A percentile compares a stretch with the other conserved stretches of the same genome.
These are phyloP conservation scores for Thraustochytrium sp. DNA, from an alignment of 352 stramenopile genomes.

Conservation along the genomic window DNA sequence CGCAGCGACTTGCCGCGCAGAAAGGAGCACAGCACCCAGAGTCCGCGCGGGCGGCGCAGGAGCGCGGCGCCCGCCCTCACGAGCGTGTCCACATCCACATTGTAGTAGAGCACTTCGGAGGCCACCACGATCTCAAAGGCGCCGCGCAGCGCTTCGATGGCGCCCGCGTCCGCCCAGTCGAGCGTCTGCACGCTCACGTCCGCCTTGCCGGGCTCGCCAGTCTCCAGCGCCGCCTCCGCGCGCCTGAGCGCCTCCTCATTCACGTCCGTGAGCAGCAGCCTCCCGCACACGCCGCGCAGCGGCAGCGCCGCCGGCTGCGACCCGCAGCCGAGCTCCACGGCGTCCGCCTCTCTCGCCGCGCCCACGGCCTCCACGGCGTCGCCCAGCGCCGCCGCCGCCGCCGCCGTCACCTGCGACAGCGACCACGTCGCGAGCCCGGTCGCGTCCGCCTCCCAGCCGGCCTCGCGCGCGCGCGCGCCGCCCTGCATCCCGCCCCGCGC, in stretches of 20 bases:
- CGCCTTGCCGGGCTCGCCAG: not conserved
- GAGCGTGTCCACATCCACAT: not conserved
- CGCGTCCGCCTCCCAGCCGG: too few species aligned
- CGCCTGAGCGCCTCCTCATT: not conserved
- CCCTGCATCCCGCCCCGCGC: too few species aligned
- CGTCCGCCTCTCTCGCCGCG: too few species aligned
- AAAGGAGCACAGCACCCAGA: constrained; percentile 7
- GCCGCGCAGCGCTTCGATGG: not conserved
- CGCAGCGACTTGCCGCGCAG: not conserved
- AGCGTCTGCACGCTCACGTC: not conserved
- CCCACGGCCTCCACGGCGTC: not conserved
- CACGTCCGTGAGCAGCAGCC: not conserved
- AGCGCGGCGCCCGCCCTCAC: not conserved
- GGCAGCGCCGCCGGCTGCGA: not conserved
- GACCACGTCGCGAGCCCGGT: not conserved
- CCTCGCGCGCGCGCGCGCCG: too few species aligned
- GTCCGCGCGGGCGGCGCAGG: not conserved
- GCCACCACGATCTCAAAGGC: not conserved
- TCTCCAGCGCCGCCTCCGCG: not conserved
- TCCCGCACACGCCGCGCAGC: not conserved
- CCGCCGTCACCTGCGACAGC: not conserved
- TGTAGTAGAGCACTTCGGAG: not conserved
- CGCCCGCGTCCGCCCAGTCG: not conserved
- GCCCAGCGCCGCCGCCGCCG: not conserved
- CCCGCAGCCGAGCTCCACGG: not conserved